These are phyloP conservation scores for Entoloma clypeatum DNA, from an alignment of 1,284 basidiomycete species.

Conservation along the genomic window DNA sequence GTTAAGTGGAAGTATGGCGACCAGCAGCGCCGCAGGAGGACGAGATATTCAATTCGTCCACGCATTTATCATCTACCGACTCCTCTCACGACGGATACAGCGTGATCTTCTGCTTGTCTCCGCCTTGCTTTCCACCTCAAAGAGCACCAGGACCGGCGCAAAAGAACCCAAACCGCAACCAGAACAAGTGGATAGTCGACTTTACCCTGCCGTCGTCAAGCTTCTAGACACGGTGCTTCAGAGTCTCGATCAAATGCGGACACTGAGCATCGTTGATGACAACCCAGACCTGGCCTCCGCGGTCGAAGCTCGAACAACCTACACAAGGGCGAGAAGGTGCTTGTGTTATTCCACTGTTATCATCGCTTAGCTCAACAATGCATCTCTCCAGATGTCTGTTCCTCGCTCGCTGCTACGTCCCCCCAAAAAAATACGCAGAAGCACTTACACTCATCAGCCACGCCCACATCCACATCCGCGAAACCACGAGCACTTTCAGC, in stretches of 20 bases:
- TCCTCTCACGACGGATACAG: conserved; percentile 82
- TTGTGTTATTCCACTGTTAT: conserved; percentile 1
- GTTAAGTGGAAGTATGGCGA: conserved; percentile 36
- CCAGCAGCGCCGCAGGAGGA: conserved; percentile 39
- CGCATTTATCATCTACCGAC: conserved; percentile 81
- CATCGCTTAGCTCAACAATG: background rate
- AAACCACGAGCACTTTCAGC: conserved; percentile 51
- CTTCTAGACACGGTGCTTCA: conserved; percentile 83
- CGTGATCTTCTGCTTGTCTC: conserved; percentile 82
- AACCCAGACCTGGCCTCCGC: conserved; percentile 76
- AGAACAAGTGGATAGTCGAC: conserved; percentile 57
- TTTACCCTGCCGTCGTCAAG: conserved; percentile 84
- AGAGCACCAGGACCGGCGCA: conserved; percentile 12
- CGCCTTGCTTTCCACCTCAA: conserved; percentile 45
- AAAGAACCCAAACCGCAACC: conserved; percentile 36
- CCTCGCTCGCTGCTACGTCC: conserved; percentile 66
- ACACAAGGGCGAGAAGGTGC: conserved; percentile 72
- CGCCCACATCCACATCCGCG: conserved; percentile 66
- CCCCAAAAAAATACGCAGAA: conserved; percentile 68
- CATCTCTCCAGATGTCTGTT: conserved; percentile 55
- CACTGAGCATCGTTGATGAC: conserved; percentile 82
- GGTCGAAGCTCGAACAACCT: conserved; percentile 72
- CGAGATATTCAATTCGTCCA: conserved; percentile 82
- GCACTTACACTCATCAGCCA: conserved; percentile 67
- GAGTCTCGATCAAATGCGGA: conserved; percentile 78